These are phyloP conservation scores for Termitomyces heimii DNA, from an alignment of 768 basidiomycete genomes.

Conservation along the genomic window DNA sequence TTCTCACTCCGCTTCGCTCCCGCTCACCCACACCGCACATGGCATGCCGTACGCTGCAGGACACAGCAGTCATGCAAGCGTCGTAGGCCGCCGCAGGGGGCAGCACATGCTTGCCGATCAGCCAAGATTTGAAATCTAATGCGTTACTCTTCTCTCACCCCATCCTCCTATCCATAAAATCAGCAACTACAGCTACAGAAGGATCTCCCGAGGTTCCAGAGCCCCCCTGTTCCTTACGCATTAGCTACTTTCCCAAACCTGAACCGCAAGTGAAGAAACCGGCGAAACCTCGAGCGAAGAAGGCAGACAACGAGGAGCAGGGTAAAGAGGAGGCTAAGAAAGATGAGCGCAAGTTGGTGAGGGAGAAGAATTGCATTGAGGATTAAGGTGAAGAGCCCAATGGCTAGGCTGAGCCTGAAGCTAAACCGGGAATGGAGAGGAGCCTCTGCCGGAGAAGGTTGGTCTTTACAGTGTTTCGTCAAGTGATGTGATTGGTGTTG, in stretches of 20 bases:
- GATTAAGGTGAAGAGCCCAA: conserved; percentile 33
- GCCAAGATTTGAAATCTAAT: conserved; percentile 16
- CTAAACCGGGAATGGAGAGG: conserved; percentile 23
- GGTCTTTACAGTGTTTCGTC: conserved; percentile 4
- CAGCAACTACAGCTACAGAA: conserved; percentile 38
- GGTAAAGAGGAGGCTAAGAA: conserved; percentile 38
- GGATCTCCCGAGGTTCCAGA: conserved; percentile 32
- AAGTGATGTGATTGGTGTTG: conserved; percentile 3
- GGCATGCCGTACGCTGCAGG: no score
- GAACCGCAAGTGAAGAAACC: conserved; percentile 51
- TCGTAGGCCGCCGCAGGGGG: no score
- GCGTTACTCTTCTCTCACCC: conserved; percentile 17
- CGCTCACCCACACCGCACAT: no score
- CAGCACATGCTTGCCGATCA: conserved; percentile 16
- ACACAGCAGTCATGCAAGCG: no score
- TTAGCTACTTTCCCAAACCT: conserved; percentile 64
- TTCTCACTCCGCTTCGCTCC: no score
- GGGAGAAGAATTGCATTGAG: conserved; percentile 39
- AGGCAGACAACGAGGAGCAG: conserved; percentile 36
- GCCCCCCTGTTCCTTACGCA: conserved; percentile 70
- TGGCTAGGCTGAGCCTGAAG: conserved; percentile 23
- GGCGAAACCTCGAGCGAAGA: conserved; percentile 58
- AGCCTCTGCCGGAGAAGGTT: conserved; percentile 65
- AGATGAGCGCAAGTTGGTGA: conserved; percentile 48
- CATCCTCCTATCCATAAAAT: conserved; percentile 32